Percentiles rank a stretch among this genome's conserved stretches.
Evolutionary conservation across 1,284 basidiomycete genomes (phyloP).

Genomic region (Sanghuangporus baumii): DNA sequence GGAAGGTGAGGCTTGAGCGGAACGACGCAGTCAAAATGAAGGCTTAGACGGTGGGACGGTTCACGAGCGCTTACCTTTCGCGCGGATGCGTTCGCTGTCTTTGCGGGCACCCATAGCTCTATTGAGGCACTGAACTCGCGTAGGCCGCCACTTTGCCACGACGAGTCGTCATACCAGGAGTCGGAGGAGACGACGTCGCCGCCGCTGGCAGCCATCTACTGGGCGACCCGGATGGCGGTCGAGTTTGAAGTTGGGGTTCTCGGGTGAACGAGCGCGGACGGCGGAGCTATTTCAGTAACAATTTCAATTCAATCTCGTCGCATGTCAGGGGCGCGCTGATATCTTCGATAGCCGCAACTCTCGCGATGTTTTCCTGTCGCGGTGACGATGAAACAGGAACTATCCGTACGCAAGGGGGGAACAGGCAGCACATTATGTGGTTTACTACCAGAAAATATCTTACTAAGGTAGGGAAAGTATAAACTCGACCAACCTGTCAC

Average conservation of each 20-base stretch:
- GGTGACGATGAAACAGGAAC: not conserved
- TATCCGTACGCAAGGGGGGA: not conserved
- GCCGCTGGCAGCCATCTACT: constrained; percentile 8
- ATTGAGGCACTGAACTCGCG: constrained; percentile 46
- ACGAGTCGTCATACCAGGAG: constrained; percentile 15
- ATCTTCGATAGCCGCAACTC: not conserved
- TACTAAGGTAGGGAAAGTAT: no score
- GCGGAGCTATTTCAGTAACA: not conserved
- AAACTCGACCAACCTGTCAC: no score
- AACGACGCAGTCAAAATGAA: not conserved
- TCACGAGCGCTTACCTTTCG: constrained; percentile 45
- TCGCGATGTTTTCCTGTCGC: not conserved
- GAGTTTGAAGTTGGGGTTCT: not conserved
- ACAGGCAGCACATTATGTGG: not conserved
- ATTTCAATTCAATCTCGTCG: not conserved
- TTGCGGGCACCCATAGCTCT: constrained; percentile 59
- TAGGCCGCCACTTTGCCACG: constrained; percentile 7
- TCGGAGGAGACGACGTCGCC: constrained; percentile 1
- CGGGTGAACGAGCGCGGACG: not conserved
- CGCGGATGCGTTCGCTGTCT: constrained; percentile 37
- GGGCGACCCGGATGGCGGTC: not conserved
- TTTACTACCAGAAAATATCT: not conserved
- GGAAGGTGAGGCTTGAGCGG: constrained; percentile 27
- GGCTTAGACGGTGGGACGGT: not conserved
- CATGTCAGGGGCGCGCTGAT: not conserved